These are phyloP conservation scores for Fusarium avenaceum DNA, from an alignment of 2,329 filamentous ascomycete species.

Conservation along the genomic window DNA sequence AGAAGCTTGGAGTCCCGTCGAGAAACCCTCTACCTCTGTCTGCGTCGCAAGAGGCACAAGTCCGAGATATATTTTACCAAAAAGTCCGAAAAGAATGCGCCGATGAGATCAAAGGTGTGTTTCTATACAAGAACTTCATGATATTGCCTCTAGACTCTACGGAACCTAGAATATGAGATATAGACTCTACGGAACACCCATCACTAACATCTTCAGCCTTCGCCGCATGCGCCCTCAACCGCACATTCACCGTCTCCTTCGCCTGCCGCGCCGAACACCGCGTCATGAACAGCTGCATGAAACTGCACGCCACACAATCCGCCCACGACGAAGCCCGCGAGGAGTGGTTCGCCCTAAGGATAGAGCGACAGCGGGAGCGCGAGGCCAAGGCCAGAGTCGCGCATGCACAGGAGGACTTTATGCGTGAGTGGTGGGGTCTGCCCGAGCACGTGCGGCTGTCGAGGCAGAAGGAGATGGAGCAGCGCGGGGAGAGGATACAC, in stretches of 20 bases:
- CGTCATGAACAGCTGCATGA: constrained; percentile 95
- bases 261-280: constrained; percentile 83
- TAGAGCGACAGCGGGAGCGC: constrained; percentile 76
- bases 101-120: constrained; percentile 80
- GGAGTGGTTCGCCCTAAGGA: constrained; percentile 88
- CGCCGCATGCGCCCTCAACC: constrained; percentile 87
- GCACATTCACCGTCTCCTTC: constrained; percentile 90
- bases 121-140: background rate
- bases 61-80: constrained; percentile 84
- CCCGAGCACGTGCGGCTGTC: constrained; percentile 68
- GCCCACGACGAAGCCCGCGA: constrained; percentile 90
- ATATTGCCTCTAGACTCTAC: background rate
- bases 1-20: constrained; percentile 65
- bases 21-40: constrained; percentile 87
- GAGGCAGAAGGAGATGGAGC: constrained; percentile 62
- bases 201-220: constrained; percentile 72
- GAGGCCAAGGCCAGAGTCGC: constrained; percentile 73
- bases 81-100: constrained; percentile 82
- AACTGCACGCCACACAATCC: constrained; percentile 82
- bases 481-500: constrained; percentile 67
- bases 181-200: constrained; percentile 7
- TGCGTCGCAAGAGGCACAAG: constrained; percentile 83
- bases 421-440: constrained; percentile 77
- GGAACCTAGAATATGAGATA: background rate
- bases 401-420: constrained; percentile 73